Base-by-base conservation (phyloP, 1,139 yeast species). In the Candida neerlandica region DNA sequence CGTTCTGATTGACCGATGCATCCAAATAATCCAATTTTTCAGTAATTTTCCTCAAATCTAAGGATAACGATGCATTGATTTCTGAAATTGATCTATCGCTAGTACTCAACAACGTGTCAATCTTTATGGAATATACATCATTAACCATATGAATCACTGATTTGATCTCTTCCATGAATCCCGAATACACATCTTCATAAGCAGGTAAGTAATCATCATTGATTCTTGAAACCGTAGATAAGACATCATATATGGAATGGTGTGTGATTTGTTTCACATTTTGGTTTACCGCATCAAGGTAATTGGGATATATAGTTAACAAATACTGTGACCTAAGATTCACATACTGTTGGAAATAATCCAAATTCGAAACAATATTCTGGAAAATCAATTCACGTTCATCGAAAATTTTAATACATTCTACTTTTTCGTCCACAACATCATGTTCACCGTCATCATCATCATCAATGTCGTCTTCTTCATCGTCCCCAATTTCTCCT, bases 31-130 rank as follows among this genome's bases (percentile, higher is more conserved):
- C 96, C 26, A 85, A 70, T 45, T 84, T 77, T 61, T 89, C 96
- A 46, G 80, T 80, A n/a, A 88, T 71, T 54, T 84, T 81, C 50
- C 96, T 73, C 39, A 89, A 70, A 58, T 88, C 89, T 47, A 89
- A 69, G 29, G 91, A 82, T 46, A 89, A 70, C 0, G 95, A 86
- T 0, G 97, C 90, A 64, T 86, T 89, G 52, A 90, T 86, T 61
- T 89, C 96, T 55, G 94, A 88, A 50, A 87, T 80, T 19, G 89
- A 79, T 54, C 96, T 74, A 65, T 90, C 96, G 48, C 92, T 84
- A 41, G 80, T 75, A 19, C 86, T 82, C 39, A 90, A 72, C 49
- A 89, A 67, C 41, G 81, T 81, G 59, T 90, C 96, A 45, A 86
- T 77, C 46, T 74, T 68, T n/a, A 82, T 63, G 1, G 80, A 71